Conservation (phyloP, 2,329 filamentous ascomycete species). For the Scedosporium boydii region DNA sequence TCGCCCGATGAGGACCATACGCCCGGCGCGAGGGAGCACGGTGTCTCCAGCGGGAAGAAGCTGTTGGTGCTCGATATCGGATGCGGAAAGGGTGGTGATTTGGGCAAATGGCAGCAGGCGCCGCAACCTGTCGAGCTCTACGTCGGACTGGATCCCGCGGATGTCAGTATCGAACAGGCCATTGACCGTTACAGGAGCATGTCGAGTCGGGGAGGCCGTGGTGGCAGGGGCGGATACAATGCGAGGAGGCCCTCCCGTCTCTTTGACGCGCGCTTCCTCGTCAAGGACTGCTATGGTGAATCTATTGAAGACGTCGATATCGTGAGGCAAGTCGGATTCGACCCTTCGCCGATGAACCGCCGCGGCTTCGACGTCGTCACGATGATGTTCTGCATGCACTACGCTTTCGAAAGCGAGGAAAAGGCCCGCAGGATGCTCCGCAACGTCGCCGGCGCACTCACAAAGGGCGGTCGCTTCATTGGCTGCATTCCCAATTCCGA, state of each 20-base stretch:
- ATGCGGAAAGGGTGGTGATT: conserved; percentile 91
- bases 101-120: conserved; percentile 92
- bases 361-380: conserved; percentile 92
- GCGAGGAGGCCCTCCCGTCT: conserved; percentile 43
- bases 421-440: conserved; percentile 87
- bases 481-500: conserved; percentile 97
- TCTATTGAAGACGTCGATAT: conserved; percentile 73
- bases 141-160: conserved; percentile 86
- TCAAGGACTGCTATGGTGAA: conserved; percentile 88
- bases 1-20: conserved; percentile 68
- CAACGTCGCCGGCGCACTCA: conserved; percentile 83
- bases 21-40: conserved; percentile 47
- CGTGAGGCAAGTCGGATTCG: conserved; percentile 79
- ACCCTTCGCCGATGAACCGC: conserved; percentile 60
- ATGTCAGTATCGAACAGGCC: conserved; percentile 86
- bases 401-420: conserved; percentile 87
- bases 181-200: conserved; percentile 73
- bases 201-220: conserved; percentile 47
- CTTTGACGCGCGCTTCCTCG: conserved; percentile 80
- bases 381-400: conserved; percentile 99
- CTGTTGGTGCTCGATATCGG: conserved; percentile 86
- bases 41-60: conserved; percentile 36
- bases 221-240: conserved; percentile 40
- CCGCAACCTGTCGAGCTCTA: conserved; percentile 89
- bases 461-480: conserved; percentile 89